Evolutionary conservation across 306 rosid genomes (phyloP), one percentile per base, ranked within the genome.

Genomic region (Quercus gilva): DNA sequence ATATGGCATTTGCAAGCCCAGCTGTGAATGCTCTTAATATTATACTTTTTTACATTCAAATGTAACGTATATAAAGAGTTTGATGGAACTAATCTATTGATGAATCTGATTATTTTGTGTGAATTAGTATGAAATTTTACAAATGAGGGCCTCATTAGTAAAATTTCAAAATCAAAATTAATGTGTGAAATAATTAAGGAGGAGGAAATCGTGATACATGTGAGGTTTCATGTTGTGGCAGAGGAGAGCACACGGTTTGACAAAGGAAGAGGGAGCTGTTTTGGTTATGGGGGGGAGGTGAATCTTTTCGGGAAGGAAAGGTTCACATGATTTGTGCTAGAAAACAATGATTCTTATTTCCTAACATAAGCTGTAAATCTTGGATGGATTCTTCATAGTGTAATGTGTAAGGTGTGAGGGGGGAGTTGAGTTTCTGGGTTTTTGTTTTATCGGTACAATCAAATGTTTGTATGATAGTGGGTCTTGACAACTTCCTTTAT

Each of bases 301-400:
- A 37, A 6, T 75, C 69, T 10, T 12, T 11, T 45, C 52, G 11
- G 56, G 79, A 78, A 64, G 86, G 79, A 78, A 57, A 83, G 81
- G 86, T 64, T 79, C 80, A 74, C 53, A 67, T 70, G 79, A 84
- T 74, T 82, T 76, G 76, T 58, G 85, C 6, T 75, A 59, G 49
- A 51, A 58, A 78, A 78, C 79, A 61, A 65, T 81, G 37, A 76
- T 75, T 75, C 72, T 81, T 69, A 78, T 77, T 74, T 45, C 76
- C 77, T 77, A 74, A 73, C 31, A 29, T 6, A 51, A 79, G 61
- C 41, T 74, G 79, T 21, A n/a, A 20, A 56, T 71, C 61, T 35
- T 77, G 74, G 78, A 68, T 14, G 73, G 77, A 78, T 78, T 78
- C 56, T 18, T 11, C 13, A 2, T 20, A 55, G 35, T 35, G 78